Evolutionary conservation across 139 green algal species (phyloP).

Genomic region (Haematococcus lacustris): DNA sequence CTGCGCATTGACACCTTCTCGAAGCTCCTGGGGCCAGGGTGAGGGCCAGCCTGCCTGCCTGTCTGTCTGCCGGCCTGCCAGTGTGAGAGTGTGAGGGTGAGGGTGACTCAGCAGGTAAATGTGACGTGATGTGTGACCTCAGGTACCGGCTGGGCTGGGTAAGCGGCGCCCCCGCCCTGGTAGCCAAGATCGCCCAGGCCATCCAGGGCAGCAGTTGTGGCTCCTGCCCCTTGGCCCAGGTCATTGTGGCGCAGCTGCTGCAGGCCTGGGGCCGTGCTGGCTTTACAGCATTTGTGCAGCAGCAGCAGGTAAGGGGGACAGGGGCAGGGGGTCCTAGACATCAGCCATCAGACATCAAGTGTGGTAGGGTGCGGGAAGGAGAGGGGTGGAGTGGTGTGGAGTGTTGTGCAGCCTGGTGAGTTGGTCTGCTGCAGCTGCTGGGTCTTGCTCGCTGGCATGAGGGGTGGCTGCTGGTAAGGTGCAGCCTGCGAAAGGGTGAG

Average conservation of each 20-base stretch:
- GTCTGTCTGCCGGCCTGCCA: constrained; percentile 14
- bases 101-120: not conserved
- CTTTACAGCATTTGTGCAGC: constrained; percentile 11
- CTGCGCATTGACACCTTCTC: constrained; percentile 70
- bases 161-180: constrained; percentile 32
- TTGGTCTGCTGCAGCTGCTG: too few species aligned
- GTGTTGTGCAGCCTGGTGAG: too few species aligned
- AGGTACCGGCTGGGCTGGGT: constrained; percentile 66
- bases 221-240: constrained; percentile 14
- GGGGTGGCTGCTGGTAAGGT: not conserved
- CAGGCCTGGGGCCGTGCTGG: constrained; percentile 12
- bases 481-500: not conserved
- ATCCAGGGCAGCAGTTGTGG: constrained; percentile 17
- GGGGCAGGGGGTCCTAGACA: not conserved
- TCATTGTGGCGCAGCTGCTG: constrained; percentile 20
- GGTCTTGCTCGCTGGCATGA: too few species aligned
- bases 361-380: not conserved
- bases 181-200: constrained; percentile 34
- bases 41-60: not conserved
- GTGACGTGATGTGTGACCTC: too few species aligned
- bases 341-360: not conserved
- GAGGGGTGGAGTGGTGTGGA: not conserved
- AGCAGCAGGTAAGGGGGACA: constrained; percentile 10
- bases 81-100: not conserved
- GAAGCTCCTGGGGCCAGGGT: constrained; percentile 55